Evolutionary conservation across 768 basidiomycete species (phyloP), one percentile per base, ranked within the genome.

Genomic region (Agrocybe praecox): DNA sequence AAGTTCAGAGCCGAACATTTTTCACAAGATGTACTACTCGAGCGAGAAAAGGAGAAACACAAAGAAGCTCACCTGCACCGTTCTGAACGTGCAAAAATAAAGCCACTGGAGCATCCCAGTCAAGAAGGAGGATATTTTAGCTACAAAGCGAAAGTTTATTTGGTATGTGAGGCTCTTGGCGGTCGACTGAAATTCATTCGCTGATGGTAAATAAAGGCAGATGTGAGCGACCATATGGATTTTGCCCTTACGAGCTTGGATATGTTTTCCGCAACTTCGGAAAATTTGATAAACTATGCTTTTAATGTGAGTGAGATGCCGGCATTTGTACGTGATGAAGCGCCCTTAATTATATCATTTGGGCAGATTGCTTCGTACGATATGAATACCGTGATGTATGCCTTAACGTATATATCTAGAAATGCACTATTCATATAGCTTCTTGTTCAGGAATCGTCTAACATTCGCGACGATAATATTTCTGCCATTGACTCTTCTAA

Each of bases 151-250:
- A 89, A 87, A 65, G 86, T 87, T 10, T 88, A 89, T 65, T 72
- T 88, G 51, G 87, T 87, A 40, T 15, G 78, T 69, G 12, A 5
- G 17, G 45, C 6, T 17, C 44, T n/a, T 10, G 19, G 12, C 24
- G 10, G 42, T 11, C 14, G 26, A 17, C 23, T 1, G 24, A 18
- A 6, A 46, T 46, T 18, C 32, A 7, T 15, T 44, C 40, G 21
- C 26, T 15, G 21, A 53, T 53, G n/a, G 58, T 44, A 26, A 24
- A 46, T 3, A 8, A 53, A 87, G 85, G 87, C 88, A 10, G 89
- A 91, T 65, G 87, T 90, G 1, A 78, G 82, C 57, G 90, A 92
- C 64, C 90, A 92, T 61, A 85, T 88, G 76, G 89, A 90, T 53
- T 87, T 87, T 56, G 84, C 88, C 33, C 66, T 92, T 22, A 76